phyloP scores from a whole-genome alignment of 2,329 filamentous ascomycete genomes.

The Alternaria gansuensis region DNA sequence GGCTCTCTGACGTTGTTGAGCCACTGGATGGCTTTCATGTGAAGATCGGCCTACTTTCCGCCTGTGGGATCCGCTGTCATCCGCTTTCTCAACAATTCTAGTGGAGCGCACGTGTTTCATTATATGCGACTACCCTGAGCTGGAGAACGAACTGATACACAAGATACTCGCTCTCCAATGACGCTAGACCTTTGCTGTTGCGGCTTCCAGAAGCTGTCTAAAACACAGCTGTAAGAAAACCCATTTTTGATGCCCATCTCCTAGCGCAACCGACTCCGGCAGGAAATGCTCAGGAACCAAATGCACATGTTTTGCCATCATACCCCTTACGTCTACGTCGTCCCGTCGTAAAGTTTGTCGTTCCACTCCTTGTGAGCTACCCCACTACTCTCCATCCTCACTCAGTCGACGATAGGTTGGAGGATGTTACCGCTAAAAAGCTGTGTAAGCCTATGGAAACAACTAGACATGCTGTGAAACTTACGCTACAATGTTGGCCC shows the following conservation, averaged over 20 bases:
- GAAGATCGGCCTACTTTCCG: constrained; percentile 37
- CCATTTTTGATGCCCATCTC: constrained; percentile 39
- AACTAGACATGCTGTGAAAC: constrained; percentile 27
- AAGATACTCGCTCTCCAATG: constrained; percentile 24
- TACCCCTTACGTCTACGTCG: constrained; percentile 24
- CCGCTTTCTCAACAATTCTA: constrained; percentile 26
- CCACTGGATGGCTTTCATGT: constrained; percentile 36
- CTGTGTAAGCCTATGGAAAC: constrained; percentile 28
- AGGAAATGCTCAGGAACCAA: constrained; percentile 45
- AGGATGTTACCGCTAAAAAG: constrained; percentile 50
- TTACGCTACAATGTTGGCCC: constrained; percentile 57
- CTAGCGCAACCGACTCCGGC: constrained; percentile 41
- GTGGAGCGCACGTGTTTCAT: constrained; percentile 34
- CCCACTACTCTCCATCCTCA: constrained; percentile 9
- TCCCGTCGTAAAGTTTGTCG: constrained; percentile 29
- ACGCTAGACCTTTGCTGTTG: constrained; percentile 25
- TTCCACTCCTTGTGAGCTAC: constrained; percentile 17
- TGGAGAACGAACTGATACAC: constrained; percentile 29
- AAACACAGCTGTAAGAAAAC: constrained; percentile 27
- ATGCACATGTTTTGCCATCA: constrained; percentile 37
- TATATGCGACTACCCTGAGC: constrained; percentile 35
- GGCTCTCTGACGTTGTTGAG: constrained; percentile 24
- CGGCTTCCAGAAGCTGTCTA: constrained; percentile 28
- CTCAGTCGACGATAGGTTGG: constrained; percentile 46
- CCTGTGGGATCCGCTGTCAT: constrained; percentile 26